Evolutionary conservation across 345 rosid genomes (phyloP), one percentile per base, ranked within the genome.

Genomic region (Lenwebbia sp.): DNA sequence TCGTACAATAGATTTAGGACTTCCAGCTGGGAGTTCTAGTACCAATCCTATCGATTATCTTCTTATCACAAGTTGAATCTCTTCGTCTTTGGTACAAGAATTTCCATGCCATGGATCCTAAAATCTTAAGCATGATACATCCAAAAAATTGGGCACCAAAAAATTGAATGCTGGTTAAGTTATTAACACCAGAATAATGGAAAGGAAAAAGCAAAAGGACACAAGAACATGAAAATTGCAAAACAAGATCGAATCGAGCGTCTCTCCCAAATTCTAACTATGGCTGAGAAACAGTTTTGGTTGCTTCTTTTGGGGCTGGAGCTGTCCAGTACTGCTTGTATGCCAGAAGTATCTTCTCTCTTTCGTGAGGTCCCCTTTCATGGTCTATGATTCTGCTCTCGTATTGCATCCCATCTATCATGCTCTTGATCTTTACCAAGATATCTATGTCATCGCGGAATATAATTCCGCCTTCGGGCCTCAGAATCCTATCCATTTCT

Each of bases 391-490:
- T 93, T 87, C 94, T 91, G 50, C 95, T 94, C 54, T 94, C 93
- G 96, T 98, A 97, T 84, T 96, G 92, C 93, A 97, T 93, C 3
- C 82, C 93, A 83, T 94, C 94, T 17, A 85, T 88, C 55, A 94
- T 88, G 60, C 85, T 89, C 93, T 96, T 94, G 70, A 96, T 85
- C 92, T 91, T 92, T 82, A 94, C 83, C 88, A 97, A 54, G 6
- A 92, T 44, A 81, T 96, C 99, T 6, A 97, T 95, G 65, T 97
- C 99, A n/a, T 97, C 99, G 60, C 99, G 85, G 83, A 97, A 91
- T 1, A 97, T 92, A 51, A 96, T 93, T 85, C 96, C 91, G 2
- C 99, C 99, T 89, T 94, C 91, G 12, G 99, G 99, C 88, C 99
- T 90, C 82, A 97, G 88, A 41, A 97, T 89, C 90, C 99, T 93